Conservation (phyloP, 441 rosid genomes). For the Bocquillonia castaneifolia region DNA sequence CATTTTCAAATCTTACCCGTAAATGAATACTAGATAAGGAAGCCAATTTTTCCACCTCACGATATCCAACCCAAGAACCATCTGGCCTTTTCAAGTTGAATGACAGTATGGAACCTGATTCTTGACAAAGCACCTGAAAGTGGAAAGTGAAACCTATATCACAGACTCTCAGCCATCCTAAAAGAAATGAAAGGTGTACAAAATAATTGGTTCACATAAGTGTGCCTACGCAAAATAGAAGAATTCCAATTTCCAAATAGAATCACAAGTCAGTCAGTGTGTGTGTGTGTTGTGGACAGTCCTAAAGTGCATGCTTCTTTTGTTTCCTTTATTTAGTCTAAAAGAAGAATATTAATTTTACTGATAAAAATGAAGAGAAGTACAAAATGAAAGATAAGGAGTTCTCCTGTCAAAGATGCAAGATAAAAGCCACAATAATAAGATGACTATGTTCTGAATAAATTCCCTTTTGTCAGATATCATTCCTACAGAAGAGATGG, state of each 20-base stretch:
- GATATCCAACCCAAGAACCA: slow-evolving; percentile 92
- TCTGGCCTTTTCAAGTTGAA: slow-evolving; percentile 87
- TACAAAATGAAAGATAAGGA: neutral
- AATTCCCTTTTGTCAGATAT: neutral
- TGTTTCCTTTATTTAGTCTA: too few relatives aligned
- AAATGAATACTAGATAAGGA: slow-evolving; percentile 84
- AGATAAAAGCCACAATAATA: neutral
- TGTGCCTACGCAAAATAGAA: neutral
- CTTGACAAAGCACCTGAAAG: slow-evolving; percentile 37
- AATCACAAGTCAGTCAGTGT: too few relatives aligned
- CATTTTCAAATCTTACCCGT: slow-evolving; percentile 59
- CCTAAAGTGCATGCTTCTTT: too few relatives aligned
- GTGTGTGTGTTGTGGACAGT: too few relatives aligned
- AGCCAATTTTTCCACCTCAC: slow-evolving; percentile 95
- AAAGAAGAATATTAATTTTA: too few relatives aligned
- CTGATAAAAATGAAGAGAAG: too few relatives aligned
- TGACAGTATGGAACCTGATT: slow-evolving; percentile 60
- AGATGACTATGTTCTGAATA: neutral
- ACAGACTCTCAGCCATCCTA: slow-evolving; percentile 6
- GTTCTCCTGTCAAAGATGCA: neutral
- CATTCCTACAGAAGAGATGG: neutral
- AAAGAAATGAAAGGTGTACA: slow-evolving; percentile 7
- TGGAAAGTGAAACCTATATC: slow-evolving; percentile 23
- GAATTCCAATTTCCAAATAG: too few relatives aligned
- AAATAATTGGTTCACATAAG: too few relatives aligned